These are phyloP conservation scores for Cenchrus fungigraminus DNA, from an alignment of 176 grass and related monocot species.

Conservation along the genomic window DNA sequence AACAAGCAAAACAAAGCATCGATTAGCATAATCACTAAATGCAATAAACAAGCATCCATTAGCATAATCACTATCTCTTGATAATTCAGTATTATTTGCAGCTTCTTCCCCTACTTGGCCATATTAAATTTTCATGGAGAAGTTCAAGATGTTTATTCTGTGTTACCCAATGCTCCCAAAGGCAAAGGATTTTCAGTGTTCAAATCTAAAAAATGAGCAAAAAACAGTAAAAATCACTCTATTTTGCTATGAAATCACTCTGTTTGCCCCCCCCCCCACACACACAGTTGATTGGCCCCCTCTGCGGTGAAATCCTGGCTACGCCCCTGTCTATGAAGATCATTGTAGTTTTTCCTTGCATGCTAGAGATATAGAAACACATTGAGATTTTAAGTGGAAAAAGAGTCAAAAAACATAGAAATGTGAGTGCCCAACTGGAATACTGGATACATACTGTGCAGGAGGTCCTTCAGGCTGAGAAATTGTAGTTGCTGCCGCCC, in stretches of 20 bases:
- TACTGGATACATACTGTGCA: constrained; percentile 45
- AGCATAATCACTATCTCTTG: neutral
- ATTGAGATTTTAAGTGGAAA: constrained; percentile 24
- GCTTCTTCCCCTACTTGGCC: too few relatives aligned
- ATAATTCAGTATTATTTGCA: too few relatives aligned
- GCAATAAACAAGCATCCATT: constrained; percentile 1
- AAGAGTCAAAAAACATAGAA: neutral
- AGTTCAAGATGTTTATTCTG: too few relatives aligned
- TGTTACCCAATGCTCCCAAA: too few relatives aligned
- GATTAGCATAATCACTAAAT: constrained; percentile 3
- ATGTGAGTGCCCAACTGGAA: constrained; percentile 13
- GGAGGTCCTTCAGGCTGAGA: constrained; percentile 54
- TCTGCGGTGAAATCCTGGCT: too few relatives aligned
- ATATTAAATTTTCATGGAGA: too few relatives aligned
- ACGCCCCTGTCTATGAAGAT: neutral
- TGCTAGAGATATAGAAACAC: constrained; percentile 6
- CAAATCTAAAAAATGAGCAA: too few relatives aligned
- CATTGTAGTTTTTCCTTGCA: neutral
- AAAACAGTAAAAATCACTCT: too few relatives aligned
- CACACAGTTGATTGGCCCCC: too few relatives aligned
- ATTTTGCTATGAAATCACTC: too few relatives aligned
- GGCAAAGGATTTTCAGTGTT: too few relatives aligned
- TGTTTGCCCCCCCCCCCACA: too few relatives aligned
- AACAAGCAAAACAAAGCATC: constrained; percentile 5
- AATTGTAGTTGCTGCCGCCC: constrained; percentile 41